Percentiles rank a stretch among this genome's conserved stretches.
These are phyloP conservation scores for Starmerella vaccinii DNA, from an alignment of 805 yeast genomes.

Conservation along the genomic window DNA sequence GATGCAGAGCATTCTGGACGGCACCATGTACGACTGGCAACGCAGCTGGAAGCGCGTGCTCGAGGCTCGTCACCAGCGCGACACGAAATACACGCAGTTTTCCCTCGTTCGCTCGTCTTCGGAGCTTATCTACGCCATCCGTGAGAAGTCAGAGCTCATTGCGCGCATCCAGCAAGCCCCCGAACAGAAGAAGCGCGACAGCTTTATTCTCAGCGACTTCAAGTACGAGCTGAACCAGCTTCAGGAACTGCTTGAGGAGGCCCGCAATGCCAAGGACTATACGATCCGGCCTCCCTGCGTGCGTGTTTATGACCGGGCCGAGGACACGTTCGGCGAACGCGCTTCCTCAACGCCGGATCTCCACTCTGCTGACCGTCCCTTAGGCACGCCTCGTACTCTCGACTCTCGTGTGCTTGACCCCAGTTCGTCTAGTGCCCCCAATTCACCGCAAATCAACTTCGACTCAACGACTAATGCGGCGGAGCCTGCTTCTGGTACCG, in stretches of 20 bases:
- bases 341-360: not conserved
- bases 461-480: too few relatives aligned
- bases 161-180: conserved; percentile 5
- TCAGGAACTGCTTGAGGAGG: conserved; percentile 15
- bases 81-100: not conserved
- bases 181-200: not conserved
- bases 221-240: conserved; percentile 1
- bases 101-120: conserved; percentile 14
- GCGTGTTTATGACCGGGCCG: conserved; percentile 2
- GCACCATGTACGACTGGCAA: conserved; percentile 22
- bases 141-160: conserved; percentile 8
- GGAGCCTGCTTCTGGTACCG: too few relatives aligned
- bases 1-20: conserved; percentile 15
- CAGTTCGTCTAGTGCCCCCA: too few relatives aligned
- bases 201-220: not conserved
- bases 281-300: conserved; percentile 18
- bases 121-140: conserved; percentile 14
- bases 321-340: not conserved
- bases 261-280: conserved; percentile 19
- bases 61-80: conserved; percentile 16
- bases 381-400: too few relatives aligned
- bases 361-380: too few relatives aligned
- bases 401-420: too few relatives aligned
- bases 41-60: conserved; percentile 17
- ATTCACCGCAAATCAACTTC: too few relatives aligned